Percentiles rank a stretch among this genome's conserved stretches.
Conservation (phyloP, 805 yeast species). For the Metschnikowia drakensbergensis region DNA sequence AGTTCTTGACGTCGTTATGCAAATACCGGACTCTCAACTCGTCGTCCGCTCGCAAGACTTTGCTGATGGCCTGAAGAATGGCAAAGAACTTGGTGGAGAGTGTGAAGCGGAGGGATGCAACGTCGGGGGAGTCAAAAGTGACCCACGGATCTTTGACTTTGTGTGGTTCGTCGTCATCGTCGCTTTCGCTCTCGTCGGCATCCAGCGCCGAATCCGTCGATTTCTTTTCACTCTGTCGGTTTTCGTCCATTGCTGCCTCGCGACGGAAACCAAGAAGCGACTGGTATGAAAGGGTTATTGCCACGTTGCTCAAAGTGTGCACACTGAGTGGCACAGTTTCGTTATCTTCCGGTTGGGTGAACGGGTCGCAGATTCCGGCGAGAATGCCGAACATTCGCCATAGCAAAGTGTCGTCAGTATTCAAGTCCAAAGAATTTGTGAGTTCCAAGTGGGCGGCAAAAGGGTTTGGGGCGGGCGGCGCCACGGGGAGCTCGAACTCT, state of each 20-base stretch:
- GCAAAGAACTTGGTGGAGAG: constrained; percentile 32
- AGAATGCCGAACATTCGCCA: constrained; percentile 13
- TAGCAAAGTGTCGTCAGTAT: constrained; percentile 9
- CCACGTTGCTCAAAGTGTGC: constrained; percentile 50
- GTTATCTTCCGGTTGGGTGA: constrained; percentile 64
- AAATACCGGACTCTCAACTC: constrained; percentile 39
- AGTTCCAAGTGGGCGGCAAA: constrained; percentile 14
- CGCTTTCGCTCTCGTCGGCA: background rate
- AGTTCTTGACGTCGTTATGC: constrained; percentile 34
- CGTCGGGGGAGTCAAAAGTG: constrained; percentile 12
- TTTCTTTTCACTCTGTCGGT: background rate
- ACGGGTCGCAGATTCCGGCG: constrained; percentile 48
- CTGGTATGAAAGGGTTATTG: constrained; percentile 39
- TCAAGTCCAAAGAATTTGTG: constrained; percentile 7
- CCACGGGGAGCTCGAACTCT: constrained; percentile 16
- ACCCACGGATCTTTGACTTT: constrained; percentile 7
- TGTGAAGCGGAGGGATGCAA: constrained; percentile 33
- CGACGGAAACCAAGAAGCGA: constrained; percentile 17
- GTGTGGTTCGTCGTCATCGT: background rate
- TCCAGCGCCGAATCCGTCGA: background rate
- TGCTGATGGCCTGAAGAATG: constrained; percentile 37
- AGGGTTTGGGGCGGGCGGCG: constrained; percentile 9
- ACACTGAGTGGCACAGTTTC: constrained; percentile 52
- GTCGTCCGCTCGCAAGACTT: constrained; percentile 39
- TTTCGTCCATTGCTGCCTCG: background rate